phyloP scores from a whole-genome alignment of 345 rosid genomes.

The Punica granatum region DNA sequence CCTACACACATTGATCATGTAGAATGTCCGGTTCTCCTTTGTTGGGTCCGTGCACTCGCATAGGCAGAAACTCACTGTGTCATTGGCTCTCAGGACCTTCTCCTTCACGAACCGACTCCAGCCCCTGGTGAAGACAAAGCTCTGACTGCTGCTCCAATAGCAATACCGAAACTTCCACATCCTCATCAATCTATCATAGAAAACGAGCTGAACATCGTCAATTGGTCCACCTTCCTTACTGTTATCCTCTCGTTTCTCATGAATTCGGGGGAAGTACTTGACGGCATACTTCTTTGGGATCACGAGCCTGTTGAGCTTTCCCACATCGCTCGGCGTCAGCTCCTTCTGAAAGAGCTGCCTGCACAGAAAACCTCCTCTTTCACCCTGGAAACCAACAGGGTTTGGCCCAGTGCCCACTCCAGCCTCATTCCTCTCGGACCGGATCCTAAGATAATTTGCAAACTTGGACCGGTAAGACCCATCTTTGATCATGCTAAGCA shows the following conservation, averaged over 20 bases:
- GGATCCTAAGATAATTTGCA: conserved; percentile 23
- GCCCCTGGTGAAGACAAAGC: conserved; percentile 82
- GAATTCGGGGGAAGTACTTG: conserved; percentile 41
- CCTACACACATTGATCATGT: conserved; percentile 31
- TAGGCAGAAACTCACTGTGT: conserved; percentile 36
- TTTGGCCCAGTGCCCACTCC: neutral
- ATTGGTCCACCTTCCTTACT: neutral
- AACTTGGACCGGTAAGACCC: conserved; percentile 57
- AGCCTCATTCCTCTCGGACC: conserved; percentile 12
- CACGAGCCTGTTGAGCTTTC: too few species aligned
- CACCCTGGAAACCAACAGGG: neutral
- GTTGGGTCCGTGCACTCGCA: conserved; percentile 22
- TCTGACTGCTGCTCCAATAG: conserved; percentile 86
- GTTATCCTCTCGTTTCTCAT: conserved; percentile 10
- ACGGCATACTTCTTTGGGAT: conserved; percentile 67
- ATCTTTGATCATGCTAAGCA: conserved; percentile 51
- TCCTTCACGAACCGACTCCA: conserved; percentile 75
- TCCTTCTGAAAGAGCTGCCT: conserved; percentile 56
- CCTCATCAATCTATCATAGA: conserved; percentile 59
- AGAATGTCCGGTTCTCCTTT: conserved; percentile 15
- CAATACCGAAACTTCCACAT: conserved; percentile 80
- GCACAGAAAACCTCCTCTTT: conserved; percentile 18
- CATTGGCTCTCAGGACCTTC: conserved; percentile 47
- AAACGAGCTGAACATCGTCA: conserved; percentile 36
- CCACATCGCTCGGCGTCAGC: conserved; percentile 83